Evolutionary conservation across 2,329 filamentous ascomycete species (phyloP).

Genomic region (Metarhizium album): DNA sequence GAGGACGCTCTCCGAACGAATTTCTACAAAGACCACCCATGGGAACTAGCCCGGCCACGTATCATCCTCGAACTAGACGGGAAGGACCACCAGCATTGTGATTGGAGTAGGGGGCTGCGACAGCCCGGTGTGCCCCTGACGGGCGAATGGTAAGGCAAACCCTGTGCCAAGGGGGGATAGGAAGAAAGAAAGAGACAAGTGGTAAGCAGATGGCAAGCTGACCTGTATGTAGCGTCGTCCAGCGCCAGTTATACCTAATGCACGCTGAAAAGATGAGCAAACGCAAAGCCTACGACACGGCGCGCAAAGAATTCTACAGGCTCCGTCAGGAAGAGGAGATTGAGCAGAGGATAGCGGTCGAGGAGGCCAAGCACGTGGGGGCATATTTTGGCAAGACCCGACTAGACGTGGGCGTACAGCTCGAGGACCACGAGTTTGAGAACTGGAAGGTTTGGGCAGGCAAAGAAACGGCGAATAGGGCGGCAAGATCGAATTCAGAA

Average conservation of each 20-base stretch:
- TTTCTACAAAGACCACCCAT: slow-evolving; percentile 92
- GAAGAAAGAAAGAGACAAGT: not conserved
- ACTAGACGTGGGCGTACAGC: slow-evolving; percentile 65
- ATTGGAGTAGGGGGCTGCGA: slow-evolving; percentile 67
- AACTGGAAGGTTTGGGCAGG: slow-evolving; percentile 75
- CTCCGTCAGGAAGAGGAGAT: slow-evolving; percentile 75
- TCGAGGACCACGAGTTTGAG: slow-evolving; percentile 74
- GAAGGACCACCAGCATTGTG: slow-evolving; percentile 61
- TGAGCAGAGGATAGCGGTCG: slow-evolving; percentile 68
- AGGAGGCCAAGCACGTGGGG: slow-evolving; percentile 78
- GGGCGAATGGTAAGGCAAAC: slow-evolving; percentile 61
- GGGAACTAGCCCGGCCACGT: slow-evolving; percentile 86
- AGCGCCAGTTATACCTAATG: slow-evolving; percentile 83
- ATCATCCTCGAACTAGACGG: slow-evolving; percentile 79
- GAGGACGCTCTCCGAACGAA: slow-evolving; percentile 72
- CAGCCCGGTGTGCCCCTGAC: slow-evolving; percentile 69
- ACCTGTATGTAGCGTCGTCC: slow-evolving; percentile 59
- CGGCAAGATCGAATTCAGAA: slow-evolving; percentile 28
- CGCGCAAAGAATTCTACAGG: slow-evolving; percentile 82
- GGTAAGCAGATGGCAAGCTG: slow-evolving; percentile 6
- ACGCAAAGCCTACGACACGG: slow-evolving; percentile 70
- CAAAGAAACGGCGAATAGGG: slow-evolving; percentile 31
- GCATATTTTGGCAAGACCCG: slow-evolving; percentile 77
- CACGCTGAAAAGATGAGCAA: slow-evolving; percentile 49
- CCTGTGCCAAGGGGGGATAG: not conserved